These are phyloP conservation scores for Purpureocillium lavendulum DNA, from an alignment of 2,329 filamentous ascomycete genomes.

Conservation along the genomic window DNA sequence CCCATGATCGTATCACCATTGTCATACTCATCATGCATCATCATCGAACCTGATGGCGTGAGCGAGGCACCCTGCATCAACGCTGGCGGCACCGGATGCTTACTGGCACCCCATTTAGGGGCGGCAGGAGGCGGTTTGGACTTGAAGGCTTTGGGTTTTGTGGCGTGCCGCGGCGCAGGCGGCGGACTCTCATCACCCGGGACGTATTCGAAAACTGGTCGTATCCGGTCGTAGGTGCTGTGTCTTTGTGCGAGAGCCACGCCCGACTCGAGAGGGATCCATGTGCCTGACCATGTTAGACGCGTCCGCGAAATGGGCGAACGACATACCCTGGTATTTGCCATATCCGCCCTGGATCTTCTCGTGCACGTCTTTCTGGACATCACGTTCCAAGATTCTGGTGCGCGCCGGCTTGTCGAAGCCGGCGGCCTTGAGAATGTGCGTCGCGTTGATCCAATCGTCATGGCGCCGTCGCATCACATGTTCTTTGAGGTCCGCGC, in stretches of 20 bases:
- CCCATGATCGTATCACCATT: slow-evolving; percentile 51
- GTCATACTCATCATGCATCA: slow-evolving; percentile 54
- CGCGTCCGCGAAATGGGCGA: neutral
- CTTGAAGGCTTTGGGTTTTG: slow-evolving; percentile 72
- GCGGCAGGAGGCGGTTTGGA: slow-evolving; percentile 29
- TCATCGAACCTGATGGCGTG: slow-evolving; percentile 10
- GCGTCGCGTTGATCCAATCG: slow-evolving; percentile 99
- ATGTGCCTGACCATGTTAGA: slow-evolving; percentile 58
- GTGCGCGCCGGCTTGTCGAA: slow-evolving; percentile 96
- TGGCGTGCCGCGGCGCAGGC: slow-evolving; percentile 86
- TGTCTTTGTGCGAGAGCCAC: slow-evolving; percentile 79
- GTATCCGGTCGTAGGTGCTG: slow-evolving; percentile 73
- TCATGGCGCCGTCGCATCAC: slow-evolving; percentile 91
- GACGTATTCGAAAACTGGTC: slow-evolving; percentile 81
- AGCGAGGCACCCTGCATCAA: slow-evolving; percentile 4
- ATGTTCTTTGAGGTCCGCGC: slow-evolving; percentile 69
- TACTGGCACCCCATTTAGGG: slow-evolving; percentile 43
- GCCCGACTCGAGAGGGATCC: slow-evolving; percentile 83
- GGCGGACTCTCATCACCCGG: slow-evolving; percentile 83
- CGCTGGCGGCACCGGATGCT: slow-evolving; percentile 3
- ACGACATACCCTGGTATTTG: slow-evolving; percentile 77
- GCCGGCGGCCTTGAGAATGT: slow-evolving; percentile 93
- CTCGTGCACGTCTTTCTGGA: slow-evolving; percentile 93
- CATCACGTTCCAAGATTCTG: slow-evolving; percentile 88
- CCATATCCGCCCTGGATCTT: slow-evolving; percentile 98